Percentiles rank a stretch among this genome's conserved stretches.
Evolutionary conservation across 768 basidiomycete genomes (phyloP).

Genomic region (Leccinum ochraceum): DNA sequence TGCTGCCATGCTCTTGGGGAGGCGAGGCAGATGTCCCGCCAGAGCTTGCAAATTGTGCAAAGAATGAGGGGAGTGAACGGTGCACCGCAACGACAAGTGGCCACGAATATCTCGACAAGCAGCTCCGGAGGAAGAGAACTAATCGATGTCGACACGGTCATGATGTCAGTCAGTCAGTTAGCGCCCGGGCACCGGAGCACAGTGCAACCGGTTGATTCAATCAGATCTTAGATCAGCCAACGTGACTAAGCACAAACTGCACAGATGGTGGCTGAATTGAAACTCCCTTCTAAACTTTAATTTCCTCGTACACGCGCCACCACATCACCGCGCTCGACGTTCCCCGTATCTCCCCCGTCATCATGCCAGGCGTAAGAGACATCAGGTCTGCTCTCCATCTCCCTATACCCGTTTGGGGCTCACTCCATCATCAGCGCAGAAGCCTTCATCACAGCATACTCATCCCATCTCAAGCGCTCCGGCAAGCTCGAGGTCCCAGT

Average conservation of each 20-base stretch:
- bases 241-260: slow-evolving; percentile 32
- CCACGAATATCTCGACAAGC: slow-evolving; percentile 59
- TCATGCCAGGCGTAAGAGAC: slow-evolving; percentile 83
- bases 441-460: slow-evolving; percentile 90
- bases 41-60: slow-evolving; percentile 55
- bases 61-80: slow-evolving; percentile 51
- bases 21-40: slow-evolving; percentile 53
- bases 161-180: not conserved
- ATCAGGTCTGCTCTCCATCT: slow-evolving; percentile 51
- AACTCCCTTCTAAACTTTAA: slow-evolving; percentile 38
- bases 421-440: slow-evolving; percentile 64
- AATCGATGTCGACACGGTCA: slow-evolving; percentile 14
- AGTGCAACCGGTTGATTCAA: too few species aligned
- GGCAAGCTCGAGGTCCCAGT: slow-evolving; percentile 99
- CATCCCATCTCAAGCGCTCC: slow-evolving; percentile 95
- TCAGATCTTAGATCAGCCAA: too few species aligned
- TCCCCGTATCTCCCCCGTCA: slow-evolving; percentile 42
- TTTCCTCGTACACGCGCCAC: slow-evolving; percentile 42
- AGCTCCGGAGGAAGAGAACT: slow-evolving; percentile 57
- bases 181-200: too few species aligned
- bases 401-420: slow-evolving; percentile 16
- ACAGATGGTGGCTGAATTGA: slow-evolving; percentile 39
- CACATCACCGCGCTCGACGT: slow-evolving; percentile 50
- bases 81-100: slow-evolving; percentile 42
- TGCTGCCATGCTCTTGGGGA: slow-evolving; percentile 64